Conservation (phyloP, 169 alveolate species). For the Plasmodium relictum region DNA sequence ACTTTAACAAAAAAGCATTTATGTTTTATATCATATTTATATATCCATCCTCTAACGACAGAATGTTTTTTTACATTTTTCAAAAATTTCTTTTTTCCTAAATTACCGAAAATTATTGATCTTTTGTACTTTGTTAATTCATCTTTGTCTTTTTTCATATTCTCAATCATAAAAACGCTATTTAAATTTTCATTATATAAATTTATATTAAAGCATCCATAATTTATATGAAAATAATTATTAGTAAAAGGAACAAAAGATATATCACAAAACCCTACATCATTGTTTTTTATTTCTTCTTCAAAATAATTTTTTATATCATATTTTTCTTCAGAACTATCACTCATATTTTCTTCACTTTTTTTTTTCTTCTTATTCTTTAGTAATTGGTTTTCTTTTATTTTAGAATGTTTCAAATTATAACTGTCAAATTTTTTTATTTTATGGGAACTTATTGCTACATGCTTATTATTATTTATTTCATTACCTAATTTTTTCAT, state of each 20-base stretch:
- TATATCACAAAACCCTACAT: conserved; percentile 64
- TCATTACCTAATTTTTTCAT: not conserved
- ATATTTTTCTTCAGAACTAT: not conserved
- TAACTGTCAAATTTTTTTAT: not conserved
- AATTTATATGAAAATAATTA: conserved; percentile 48
- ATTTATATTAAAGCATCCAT: conserved; percentile 29
- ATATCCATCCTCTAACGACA: conserved; percentile 74
- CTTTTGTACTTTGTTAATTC: conserved; percentile 22
- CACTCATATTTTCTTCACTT: not conserved
- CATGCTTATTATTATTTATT: not conserved
- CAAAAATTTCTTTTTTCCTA: conserved; percentile 41
- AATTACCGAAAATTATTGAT: conserved; percentile 41
- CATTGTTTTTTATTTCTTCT: conserved; percentile 6
- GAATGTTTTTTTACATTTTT: conserved; percentile 34
- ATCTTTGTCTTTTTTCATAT: not conserved
- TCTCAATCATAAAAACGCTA: conserved; percentile 46
- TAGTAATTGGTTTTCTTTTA: not conserved
- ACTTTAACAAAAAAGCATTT: conserved; percentile 56
- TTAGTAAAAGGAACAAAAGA: conserved; percentile 60
- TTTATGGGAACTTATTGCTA: not conserved
- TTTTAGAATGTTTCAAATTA: not conserved
- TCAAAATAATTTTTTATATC: conserved; percentile 1
- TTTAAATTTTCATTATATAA: not conserved
- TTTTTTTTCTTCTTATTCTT: not conserved
- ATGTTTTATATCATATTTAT: conserved; percentile 27